Percentiles rank a stretch among this genome's conserved stretches.
Evolutionary conservation across 805 yeast genomes (phyloP).

Genomic region (Kluyveromyces lactis): DNA sequence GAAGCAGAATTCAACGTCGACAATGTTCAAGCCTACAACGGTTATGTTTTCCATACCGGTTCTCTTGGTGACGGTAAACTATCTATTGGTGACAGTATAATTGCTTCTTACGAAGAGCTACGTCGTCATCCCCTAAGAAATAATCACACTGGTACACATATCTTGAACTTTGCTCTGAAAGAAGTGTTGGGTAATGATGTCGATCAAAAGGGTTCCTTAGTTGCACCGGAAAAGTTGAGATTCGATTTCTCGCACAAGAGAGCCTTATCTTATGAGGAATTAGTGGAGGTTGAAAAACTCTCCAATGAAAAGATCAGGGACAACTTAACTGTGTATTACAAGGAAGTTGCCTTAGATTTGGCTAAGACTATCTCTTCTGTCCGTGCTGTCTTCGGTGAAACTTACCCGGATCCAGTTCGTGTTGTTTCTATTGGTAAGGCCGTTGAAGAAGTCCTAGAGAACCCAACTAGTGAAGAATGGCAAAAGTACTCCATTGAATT

Average conservation of each 20-base stretch:
- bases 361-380: conserved; percentile 78
- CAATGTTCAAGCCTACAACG: conserved; percentile 88
- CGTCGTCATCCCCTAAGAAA: conserved; percentile 96
- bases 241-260: conserved; percentile 94
- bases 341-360: conserved; percentile 65
- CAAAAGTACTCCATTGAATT: conserved; percentile 74
- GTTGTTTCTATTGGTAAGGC: conserved; percentile 94
- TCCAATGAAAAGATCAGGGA: conserved; percentile 63
- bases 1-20: conserved; percentile 79
- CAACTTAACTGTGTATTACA: conserved; percentile 66
- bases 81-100: conserved; percentile 57
- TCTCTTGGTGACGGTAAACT: conserved; percentile 67
- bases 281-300: conserved; percentile 67
- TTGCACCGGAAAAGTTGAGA: conserved; percentile 89
- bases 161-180: conserved; percentile 81
- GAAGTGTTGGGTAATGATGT: conserved; percentile 79
- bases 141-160: conserved; percentile 98
- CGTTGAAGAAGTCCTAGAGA: conserved; percentile 66
- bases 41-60: conserved; percentile 95
- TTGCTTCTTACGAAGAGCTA: conserved; percentile 83
- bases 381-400: conserved; percentile 98
- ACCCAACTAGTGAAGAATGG: conserved; percentile 75
- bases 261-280: conserved; percentile 63
- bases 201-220: conserved; percentile 95
- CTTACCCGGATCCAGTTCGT: conserved; percentile 97